A percentile compares a stretch with the other conserved stretches of the same genome.
Evolutionary conservation across 371 early-diverging fungal genomes (phyloP).

Genomic region (Rhizopus arrhizus): DNA sequence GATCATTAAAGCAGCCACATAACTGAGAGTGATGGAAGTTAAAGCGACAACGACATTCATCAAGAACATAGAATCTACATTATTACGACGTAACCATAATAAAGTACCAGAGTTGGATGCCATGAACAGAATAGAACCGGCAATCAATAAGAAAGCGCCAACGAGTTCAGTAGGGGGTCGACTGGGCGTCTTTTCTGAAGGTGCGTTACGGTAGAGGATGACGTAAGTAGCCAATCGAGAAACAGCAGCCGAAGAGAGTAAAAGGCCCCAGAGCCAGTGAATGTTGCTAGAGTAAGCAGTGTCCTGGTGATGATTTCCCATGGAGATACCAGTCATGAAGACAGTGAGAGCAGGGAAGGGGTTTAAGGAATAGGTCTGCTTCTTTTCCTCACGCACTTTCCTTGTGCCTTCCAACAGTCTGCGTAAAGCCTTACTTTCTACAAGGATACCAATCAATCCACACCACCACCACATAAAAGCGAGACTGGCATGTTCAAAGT

Average conservation of each 20-base stretch:
- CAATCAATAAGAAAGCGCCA: conserved; percentile 48
- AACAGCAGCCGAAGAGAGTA: conserved; percentile 55
- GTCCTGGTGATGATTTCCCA: conserved; percentile 68
- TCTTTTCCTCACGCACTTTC: conserved; percentile 7
- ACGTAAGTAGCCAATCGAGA: conserved; percentile 57
- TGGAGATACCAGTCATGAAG: conserved; percentile 62
- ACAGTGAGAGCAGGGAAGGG: conserved; percentile 65
- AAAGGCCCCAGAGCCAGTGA: conserved; percentile 64
- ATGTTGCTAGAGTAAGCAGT: conserved; percentile 56
- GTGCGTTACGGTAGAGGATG: conserved; percentile 34
- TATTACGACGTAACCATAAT: conserved; percentile 41
- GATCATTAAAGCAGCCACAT: conserved; percentile 40
- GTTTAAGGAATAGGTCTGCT: conserved; percentile 32
- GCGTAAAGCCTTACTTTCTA: conserved; percentile 54
- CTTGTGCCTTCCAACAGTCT: conserved; percentile 35
- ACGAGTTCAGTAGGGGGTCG: conserved; percentile 50
- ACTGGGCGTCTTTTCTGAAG: conserved; percentile 27
- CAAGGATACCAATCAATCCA: conserved; percentile 59
- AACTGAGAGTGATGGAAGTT: conserved; percentile 42
- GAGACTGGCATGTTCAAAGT: conserved; percentile 65
- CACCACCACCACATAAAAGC: conserved; percentile 74
- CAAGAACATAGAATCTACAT: conserved; percentile 54
- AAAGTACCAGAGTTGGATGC: conserved; percentile 55
- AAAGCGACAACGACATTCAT: conserved; percentile 53
- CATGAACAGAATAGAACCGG: conserved; percentile 55